Evolutionary conservation across 2,329 filamentous ascomycete genomes (phyloP), one percentile per base, ranked within the genome.

Genomic region (Lachnellula occidentalis): DNA sequence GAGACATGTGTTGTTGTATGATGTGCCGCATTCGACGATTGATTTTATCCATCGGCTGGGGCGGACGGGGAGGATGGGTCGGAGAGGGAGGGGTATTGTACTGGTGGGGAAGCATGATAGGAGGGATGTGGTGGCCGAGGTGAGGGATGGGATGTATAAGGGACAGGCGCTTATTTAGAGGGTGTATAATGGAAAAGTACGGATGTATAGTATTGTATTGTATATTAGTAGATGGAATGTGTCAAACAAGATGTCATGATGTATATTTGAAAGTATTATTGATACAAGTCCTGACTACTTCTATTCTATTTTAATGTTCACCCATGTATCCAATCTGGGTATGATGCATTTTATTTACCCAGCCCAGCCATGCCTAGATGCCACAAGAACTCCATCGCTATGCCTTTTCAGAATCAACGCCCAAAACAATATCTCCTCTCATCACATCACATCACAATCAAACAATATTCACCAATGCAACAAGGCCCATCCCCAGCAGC

Each of bases 21-120:
- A 99, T 69, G 92, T 99, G n/a, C 94, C 94, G 4, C 92, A 97
- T 69, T 95, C 90, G 0, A 95, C 91, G 0, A 95, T 99, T 57
- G 95, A 99, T 71, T 99, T 99, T 66, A 96, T 99, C 66, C 95
- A 99, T 72, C 87, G 95, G 15, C 82, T 97, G 4, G 94, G 94
- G 15, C 82, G 94, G 54, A 90, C 94, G 1, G 94, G 94, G 0
- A 82, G 94, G 34, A 97, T 97, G 90, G 91, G 91, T 2, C 82
- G 91, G 58, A 81, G 94, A 69, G 94, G 94, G 15, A 80, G 92
- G 53, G 94, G 91, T 19, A 85, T 97, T 60, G 92, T 97, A 27
- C 75, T 99, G 36, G 89, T 96, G 1, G 92, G 92, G 58, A 92
- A 88, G 70, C 82, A 91, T 58, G 94, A 97, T 70, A 78, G 94